Conservation (phyloP, 352 stramenopile genomes). For the Phytophthora pluvialis region DNA sequence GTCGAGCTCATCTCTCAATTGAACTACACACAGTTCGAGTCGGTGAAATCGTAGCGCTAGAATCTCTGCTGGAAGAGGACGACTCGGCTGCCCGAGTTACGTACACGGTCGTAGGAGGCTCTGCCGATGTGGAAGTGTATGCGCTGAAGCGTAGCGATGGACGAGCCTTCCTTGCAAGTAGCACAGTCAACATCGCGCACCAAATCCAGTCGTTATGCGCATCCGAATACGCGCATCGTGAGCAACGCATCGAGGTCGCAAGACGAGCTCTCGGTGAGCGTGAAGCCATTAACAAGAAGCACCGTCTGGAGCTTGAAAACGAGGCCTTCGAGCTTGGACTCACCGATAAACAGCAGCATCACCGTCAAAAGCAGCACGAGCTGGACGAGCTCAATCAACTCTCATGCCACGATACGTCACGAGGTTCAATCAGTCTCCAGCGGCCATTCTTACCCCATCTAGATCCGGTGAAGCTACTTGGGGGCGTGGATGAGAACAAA, state of each 20-base stretch:
- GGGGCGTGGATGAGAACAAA: constrained; percentile 18
- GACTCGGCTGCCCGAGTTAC: constrained; percentile 17
- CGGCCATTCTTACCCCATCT: constrained; percentile 27
- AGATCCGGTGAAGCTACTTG: constrained; percentile 23
- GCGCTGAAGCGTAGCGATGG: constrained; percentile 37
- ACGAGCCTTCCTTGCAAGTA: constrained; percentile 19
- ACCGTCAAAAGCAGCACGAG: constrained; percentile 29
- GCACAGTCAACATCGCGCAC: constrained; percentile 4
- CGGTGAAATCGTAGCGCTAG: constrained; percentile 46
- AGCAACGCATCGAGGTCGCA: constrained; percentile 26
- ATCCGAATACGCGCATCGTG: constrained; percentile 18
- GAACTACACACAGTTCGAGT: constrained; percentile 41
- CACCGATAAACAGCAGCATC: constrained; percentile 24
- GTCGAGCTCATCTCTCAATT: constrained; percentile 35
- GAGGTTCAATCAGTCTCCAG: constrained; percentile 8
- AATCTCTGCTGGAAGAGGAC: constrained; percentile 39
- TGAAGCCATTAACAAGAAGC: constrained; percentile 15
- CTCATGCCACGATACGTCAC: constrained; percentile 2
- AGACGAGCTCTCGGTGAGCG: constrained; percentile 16
- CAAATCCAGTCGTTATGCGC: constrained; percentile 21
- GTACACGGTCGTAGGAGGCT: constrained; percentile 37
- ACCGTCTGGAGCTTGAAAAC: constrained; percentile 24
- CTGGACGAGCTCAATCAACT: constrained; percentile 21
- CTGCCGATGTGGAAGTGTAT: constrained; percentile 55
- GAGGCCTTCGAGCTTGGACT: constrained; percentile 31